Conservation (phyloP, 164 flowering plant species). For the Liriodendron chinense region DNA sequence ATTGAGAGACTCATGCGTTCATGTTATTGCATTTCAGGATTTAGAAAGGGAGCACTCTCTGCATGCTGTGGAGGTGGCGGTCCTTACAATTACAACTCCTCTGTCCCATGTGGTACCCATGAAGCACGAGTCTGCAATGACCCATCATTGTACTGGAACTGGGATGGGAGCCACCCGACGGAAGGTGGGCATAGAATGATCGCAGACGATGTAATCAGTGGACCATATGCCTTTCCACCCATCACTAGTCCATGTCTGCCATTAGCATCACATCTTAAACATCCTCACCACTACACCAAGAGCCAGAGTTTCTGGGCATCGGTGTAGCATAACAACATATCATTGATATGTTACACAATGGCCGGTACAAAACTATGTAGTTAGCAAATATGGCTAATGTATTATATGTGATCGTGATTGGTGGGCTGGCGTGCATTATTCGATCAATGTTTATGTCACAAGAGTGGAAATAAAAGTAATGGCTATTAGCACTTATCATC, state of each 20-base stretch:
- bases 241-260: background rate
- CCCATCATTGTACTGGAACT: conserved; percentile 30
- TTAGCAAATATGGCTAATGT: too few relatives aligned
- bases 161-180: conserved; percentile 43
- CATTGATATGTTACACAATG: too few relatives aligned
- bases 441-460: too few relatives aligned
- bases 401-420: too few relatives aligned
- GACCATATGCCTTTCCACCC: conserved; percentile 4
- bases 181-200: conserved; percentile 34
- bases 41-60: conserved; percentile 15
- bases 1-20: background rate
- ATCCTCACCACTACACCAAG: too few relatives aligned
- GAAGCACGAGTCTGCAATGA: conserved; percentile 20
- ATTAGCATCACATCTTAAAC: too few relatives aligned
- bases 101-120: conserved; percentile 20
- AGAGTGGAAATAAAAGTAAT: too few relatives aligned
- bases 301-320: too few relatives aligned
- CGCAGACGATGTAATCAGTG: conserved; percentile 20
- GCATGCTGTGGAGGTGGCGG: conserved; percentile 41
- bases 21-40: conserved; percentile 10
- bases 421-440: too few relatives aligned
- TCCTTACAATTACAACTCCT: conserved; percentile 19
- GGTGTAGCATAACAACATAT: too few relatives aligned
- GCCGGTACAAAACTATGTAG: too few relatives aligned
- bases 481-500: too few relatives aligned